Evolutionary conservation across 169 alveolate genomes (phyloP).

Genomic region (Eimeria acervulina): DNA sequence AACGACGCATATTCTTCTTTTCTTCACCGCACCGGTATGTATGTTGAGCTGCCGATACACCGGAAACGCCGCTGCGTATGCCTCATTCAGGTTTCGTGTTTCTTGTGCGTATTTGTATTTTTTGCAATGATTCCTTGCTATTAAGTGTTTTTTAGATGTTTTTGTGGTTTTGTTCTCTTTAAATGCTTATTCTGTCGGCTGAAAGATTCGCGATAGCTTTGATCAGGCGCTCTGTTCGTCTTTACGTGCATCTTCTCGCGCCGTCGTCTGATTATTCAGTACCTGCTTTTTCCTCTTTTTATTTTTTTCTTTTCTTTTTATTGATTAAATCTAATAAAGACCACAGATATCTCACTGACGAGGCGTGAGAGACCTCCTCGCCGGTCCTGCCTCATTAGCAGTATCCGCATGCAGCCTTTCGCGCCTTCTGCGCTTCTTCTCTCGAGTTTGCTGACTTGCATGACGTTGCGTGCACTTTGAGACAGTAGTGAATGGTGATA

Average conservation of each 20-base stretch:
- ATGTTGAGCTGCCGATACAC: neutral
- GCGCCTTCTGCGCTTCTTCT: neutral
- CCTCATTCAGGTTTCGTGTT: neutral
- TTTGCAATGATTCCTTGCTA: neutral
- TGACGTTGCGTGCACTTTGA: neutral
- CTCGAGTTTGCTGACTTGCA: neutral
- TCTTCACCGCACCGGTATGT: neutral
- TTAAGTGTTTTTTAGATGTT: neutral
- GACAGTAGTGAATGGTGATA: neutral
- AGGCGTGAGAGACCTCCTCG: neutral
- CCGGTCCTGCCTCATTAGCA: neutral
- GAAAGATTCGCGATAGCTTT: neutral
- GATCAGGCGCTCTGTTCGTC: neutral
- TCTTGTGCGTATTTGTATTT: neutral
- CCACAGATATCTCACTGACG: neutral
- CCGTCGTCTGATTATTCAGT: neutral
- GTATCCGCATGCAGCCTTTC: neutral
- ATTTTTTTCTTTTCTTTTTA: neutral
- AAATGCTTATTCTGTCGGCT: neutral
- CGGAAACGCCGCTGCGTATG: slow-evolving; percentile 5
- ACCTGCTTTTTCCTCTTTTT: neutral
- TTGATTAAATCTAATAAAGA: neutral
- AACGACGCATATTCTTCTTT: neutral
- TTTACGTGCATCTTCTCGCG: neutral
- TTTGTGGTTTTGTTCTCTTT: neutral